Conservation (phyloP, 2,329 filamentous ascomycete genomes). For the Lecanicillium sp. region DNA sequence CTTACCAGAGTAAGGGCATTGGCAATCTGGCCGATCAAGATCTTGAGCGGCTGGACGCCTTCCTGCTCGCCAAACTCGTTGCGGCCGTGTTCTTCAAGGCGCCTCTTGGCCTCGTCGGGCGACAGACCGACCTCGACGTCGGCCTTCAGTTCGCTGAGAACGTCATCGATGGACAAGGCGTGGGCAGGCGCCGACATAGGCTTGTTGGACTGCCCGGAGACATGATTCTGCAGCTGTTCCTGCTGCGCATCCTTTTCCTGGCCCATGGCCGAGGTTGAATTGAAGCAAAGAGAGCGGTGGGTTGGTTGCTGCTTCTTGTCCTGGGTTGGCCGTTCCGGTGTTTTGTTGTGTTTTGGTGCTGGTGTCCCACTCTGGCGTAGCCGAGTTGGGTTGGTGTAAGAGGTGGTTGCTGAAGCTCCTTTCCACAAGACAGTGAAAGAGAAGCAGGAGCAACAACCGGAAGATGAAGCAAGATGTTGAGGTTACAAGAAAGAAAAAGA, state of each 20-base stretch:
- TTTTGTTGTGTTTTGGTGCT: background rate
- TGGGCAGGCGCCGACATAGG: conserved; percentile 57
- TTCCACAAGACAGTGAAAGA: background rate
- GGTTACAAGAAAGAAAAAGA: background rate
- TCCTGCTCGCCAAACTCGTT: conserved; percentile 57
- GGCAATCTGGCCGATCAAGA: conserved; percentile 57
- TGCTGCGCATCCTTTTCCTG: conserved; percentile 13
- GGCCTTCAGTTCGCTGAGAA: conserved; percentile 47
- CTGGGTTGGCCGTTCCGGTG: background rate
- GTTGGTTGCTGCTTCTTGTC: background rate
- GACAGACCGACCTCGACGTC: conserved; percentile 51
- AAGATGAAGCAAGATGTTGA: background rate
- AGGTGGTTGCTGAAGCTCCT: no score
- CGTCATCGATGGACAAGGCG: conserved; percentile 43
- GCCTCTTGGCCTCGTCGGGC: conserved; percentile 41
- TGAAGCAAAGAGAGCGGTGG: background rate
- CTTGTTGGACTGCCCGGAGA: conserved; percentile 29
- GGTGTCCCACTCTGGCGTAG: no score
- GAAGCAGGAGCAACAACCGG: background rate
- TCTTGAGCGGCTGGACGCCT: conserved; percentile 54
- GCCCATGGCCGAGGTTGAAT: conserved; percentile 16
- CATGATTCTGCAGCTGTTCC: conserved; percentile 15
- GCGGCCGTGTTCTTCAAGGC: conserved; percentile 48
- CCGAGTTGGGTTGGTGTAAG: no score
- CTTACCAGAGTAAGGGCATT: conserved; percentile 62